phyloP scores from a whole-genome alignment of 2,329 filamentous ascomycete genomes.

The Diaporthe citri region DNA sequence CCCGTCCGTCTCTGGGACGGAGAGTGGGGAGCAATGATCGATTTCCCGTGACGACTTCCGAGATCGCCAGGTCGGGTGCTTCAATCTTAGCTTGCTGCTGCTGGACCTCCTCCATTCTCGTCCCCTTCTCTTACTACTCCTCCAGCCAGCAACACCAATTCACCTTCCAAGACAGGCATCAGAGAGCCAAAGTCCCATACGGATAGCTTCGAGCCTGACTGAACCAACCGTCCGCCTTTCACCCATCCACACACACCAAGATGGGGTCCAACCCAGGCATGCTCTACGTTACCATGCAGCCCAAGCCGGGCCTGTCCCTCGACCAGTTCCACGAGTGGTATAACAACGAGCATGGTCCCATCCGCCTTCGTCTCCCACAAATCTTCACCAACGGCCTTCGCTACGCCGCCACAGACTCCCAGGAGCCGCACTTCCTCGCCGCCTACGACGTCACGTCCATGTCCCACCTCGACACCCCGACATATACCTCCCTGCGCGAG shows the following conservation, averaged over 20 bases:
- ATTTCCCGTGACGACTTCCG: constrained; percentile 23
- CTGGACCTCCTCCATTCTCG: background rate
- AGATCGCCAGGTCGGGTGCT: background rate
- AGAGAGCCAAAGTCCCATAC: background rate
- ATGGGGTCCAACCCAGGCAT: constrained; percentile 68
- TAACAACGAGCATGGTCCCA: constrained; percentile 91
- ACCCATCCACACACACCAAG: background rate
- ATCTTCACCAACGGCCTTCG: constrained; percentile 83
- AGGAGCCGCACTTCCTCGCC: constrained; percentile 79
- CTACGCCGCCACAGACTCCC: constrained; percentile 76
- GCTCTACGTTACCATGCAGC: constrained; percentile 90
- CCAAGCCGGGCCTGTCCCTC: constrained; percentile 72
- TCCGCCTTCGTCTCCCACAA: constrained; percentile 80
- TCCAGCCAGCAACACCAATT: background rate
- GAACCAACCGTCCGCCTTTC: background rate
- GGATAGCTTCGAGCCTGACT: background rate
- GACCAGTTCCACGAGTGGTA: constrained; percentile 92
- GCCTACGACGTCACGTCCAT: constrained; percentile 86
- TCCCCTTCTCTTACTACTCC: background rate
- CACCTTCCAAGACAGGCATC: background rate
- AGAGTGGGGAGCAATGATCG: constrained; percentile 13
- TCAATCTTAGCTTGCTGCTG: background rate
- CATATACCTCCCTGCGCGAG: constrained; percentile 76
- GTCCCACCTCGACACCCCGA: constrained; percentile 75
- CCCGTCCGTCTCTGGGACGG: background rate